Evolutionary conservation across 164 flowering plant species (phyloP), one percentile per base, ranked within the genome.

Genomic region (Macadamia tetraphylla): DNA sequence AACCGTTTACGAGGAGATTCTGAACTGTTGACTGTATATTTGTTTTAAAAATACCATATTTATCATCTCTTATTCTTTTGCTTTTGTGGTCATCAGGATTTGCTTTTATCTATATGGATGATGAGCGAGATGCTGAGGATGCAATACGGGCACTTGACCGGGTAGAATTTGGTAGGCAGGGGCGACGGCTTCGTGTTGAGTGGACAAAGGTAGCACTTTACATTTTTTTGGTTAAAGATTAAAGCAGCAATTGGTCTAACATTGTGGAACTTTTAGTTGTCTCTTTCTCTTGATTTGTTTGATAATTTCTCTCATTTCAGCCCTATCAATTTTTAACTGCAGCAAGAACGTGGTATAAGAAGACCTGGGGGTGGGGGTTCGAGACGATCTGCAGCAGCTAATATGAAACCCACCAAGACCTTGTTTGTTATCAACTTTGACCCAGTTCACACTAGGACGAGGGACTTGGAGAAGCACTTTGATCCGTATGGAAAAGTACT

Each of bases 61-160:
- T 23, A 9, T 29, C 29, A 32, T 18, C 59, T 52, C 13, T 57
- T 23, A 18, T 60, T 62, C 18, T 30, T 63, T 67, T 66, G 57
- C 43, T 11, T 64, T 23, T 66, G 9, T 71, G 29, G 30, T 55
- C 29, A 74, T 8, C 61, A 95, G 99, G 99, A 46, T 95, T 91
- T 91, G 99, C 99, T 71, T 95, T 95, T 72, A 73, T 95, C 58
- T 92, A 92, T 59, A 92, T 95, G 98, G 98, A 92, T 57, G 99
- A 95, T 80, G 99, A 95, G 70, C 73, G 96, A 68, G 99, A 91
- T 86, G 99, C 96, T 62, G 99, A 88, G 69, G 94, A 88, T 89
- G 99, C 98, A 3, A 86, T 95, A 63, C 80, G 91, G 64, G 86
- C 75, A 66, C 96, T 92, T 68, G 99, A 95, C 70, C 76, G 88